Conservation (phyloP, 1,139 yeast genomes). For the Yamadazyma conglobata region DNA sequence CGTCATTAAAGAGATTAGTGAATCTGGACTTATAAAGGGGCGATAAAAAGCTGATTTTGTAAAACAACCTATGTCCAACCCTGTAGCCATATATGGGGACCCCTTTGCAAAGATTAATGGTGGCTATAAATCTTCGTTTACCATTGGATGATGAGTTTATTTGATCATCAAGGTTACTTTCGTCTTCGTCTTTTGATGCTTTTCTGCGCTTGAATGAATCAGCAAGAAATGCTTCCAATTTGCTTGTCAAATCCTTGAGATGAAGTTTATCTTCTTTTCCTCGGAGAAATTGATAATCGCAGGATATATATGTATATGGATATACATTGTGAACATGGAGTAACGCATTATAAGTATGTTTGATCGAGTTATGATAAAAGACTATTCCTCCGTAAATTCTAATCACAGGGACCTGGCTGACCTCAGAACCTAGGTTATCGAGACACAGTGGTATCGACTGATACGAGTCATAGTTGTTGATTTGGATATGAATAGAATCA, state of each 20-base stretch:
- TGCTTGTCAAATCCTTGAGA: slow-evolving; percentile 13
- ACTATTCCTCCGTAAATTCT: slow-evolving; percentile 61
- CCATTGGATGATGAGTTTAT: background rate
- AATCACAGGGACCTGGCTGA: slow-evolving; percentile 63
- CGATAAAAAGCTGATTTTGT: slow-evolving; percentile 65
- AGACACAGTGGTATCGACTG: slow-evolving; percentile 38
- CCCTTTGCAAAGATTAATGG: slow-evolving; percentile 67
- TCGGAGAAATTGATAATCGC: slow-evolving; percentile 16
- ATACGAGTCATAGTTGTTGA: slow-evolving; percentile 63
- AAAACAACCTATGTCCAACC: slow-evolving; percentile 57
- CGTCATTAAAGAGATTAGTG: slow-evolving; percentile 57
- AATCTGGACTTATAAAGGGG: slow-evolving; percentile 60
- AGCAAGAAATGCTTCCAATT: slow-evolving; percentile 19
- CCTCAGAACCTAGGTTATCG: slow-evolving; percentile 30
- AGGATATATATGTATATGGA: slow-evolving; percentile 76
- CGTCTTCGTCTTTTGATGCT: slow-evolving; percentile 11
- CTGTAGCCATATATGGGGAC: slow-evolving; percentile 82
- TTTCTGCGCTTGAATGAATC: slow-evolving; percentile 17
- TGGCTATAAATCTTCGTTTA: slow-evolving; percentile 42
- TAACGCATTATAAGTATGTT: slow-evolving; percentile 22
- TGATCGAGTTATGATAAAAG: slow-evolving; percentile 32
- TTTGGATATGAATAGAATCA: slow-evolving; percentile 32
- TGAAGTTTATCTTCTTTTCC: slow-evolving; percentile 9
- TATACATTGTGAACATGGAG: slow-evolving; percentile 80
- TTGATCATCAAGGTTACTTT: slow-evolving; percentile 6